Evolutionary conservation across 2,329 filamentous ascomycete genomes (phyloP).

Genomic region (Fusarium praegraminearum): DNA sequence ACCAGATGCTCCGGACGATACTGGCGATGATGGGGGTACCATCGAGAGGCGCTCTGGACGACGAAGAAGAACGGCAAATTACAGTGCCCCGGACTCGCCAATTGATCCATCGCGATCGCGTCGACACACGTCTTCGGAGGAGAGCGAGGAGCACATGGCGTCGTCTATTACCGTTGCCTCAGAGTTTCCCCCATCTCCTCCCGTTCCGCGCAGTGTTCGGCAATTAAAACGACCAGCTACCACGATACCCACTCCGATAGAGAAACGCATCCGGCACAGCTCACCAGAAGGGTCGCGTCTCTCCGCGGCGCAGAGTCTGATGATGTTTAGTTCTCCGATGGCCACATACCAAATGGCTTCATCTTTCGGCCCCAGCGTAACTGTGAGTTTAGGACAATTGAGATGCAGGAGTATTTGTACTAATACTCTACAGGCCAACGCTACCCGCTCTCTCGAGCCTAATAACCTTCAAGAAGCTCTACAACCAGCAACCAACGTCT

Average conservation of each 20-base stretch:
- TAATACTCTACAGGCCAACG: constrained; percentile 25
- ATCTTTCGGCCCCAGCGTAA: constrained; percentile 30
- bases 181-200: constrained; percentile 44
- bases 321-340: constrained; percentile 49
- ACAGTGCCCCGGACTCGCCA: constrained; percentile 39
- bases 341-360: constrained; percentile 48
- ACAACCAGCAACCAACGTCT: constrained; percentile 40
- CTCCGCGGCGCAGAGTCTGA: constrained; percentile 47
- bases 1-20: constrained; percentile 41
- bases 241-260: constrained; percentile 36
- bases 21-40: constrained; percentile 32
- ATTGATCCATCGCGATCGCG: constrained; percentile 32
- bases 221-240: constrained; percentile 40
- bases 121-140: constrained; percentile 40
- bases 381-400: constrained; percentile 25
- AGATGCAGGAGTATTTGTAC: neutral
- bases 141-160: constrained; percentile 45
- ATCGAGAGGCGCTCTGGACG: constrained; percentile 42
- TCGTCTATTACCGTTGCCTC: constrained; percentile 47
- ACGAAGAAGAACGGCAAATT: constrained; percentile 37
- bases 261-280: constrained; percentile 45
- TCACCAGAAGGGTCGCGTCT: constrained; percentile 47
- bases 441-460: constrained; percentile 38
- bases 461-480: constrained; percentile 42
- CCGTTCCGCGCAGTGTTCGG: constrained; percentile 41